Base-by-base conservation (phyloP, 345 rosid species). In the Passiflora organensis region DNA sequence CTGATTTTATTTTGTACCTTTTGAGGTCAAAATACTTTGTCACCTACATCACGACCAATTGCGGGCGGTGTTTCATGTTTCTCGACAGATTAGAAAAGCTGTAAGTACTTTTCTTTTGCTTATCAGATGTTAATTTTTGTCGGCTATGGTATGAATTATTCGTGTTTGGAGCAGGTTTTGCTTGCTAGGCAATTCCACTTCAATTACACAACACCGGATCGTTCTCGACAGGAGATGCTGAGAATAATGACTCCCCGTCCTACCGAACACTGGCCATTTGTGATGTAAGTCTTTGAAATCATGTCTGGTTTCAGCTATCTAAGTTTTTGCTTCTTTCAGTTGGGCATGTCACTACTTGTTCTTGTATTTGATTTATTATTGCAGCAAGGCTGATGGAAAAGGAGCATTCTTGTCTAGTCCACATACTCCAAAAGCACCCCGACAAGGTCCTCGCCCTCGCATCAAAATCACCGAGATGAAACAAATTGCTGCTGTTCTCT, bases 41-140 rank as follows among this genome's bases (percentile, higher is more conserved):
- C 90, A 85, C 80, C 67, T 91, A 63, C 98, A 91, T 53, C 96
- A 91, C 79, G 98, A 91, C 72, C 90, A 91, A 69, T 77, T 91
- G 62, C 81, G 72, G 75, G 85, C 96, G 2, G 90, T 79, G 57
- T 91, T 91, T 65, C 98, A 91, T 72, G 96, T 88, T 48, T 87
- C 93, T 34, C 81, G 65, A 52, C 80, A 86, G 65, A 72, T 88
- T 65, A 81, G 95, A 66, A 81, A 55, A 56, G 96, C 96, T 58
- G 98, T 91, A 77, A 66, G 95, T 66, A 41, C 71, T 61, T 53
- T 11, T 50, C 55, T 56, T 11, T 50, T 51, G 47, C 43, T 54
- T n/a, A 11, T 16, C 21, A 32, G 50, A 36, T 46, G 16, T 23
- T 39, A 19, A 12, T 32, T 55, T 22, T 10, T 48, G 32, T 22